phyloP scores from a whole-genome alignment of 2,329 filamentous ascomycete species.

The Zalaria obscura region DNA sequence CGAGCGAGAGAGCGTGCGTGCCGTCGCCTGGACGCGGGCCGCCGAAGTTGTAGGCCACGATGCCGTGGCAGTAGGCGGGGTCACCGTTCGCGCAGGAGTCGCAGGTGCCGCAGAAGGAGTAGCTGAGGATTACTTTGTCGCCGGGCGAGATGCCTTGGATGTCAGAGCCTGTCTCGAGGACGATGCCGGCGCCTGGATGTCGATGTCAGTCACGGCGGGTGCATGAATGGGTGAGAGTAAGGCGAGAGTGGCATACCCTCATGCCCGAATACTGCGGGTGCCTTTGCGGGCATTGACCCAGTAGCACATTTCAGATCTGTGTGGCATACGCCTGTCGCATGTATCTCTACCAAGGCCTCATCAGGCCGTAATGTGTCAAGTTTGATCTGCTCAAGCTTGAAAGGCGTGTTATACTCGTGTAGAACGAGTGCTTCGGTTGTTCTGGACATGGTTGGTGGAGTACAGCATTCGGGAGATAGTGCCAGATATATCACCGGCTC shows the following conservation, averaged over 20 bases:
- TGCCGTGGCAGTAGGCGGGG: conserved; percentile 32
- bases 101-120: conserved; percentile 28
- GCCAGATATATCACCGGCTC: too few relatives aligned
- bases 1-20: not conserved
- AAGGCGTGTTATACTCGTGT: not conserved
- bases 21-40: conserved; percentile 2
- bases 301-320: conserved; percentile 28
- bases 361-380: conserved; percentile 11
- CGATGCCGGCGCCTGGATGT: conserved; percentile 9
- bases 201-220: not conserved
- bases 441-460: not conserved
- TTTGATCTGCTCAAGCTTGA: not conserved
- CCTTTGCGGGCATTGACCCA: conserved; percentile 7
- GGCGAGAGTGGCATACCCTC: conserved; percentile 6
- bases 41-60: conserved; percentile 26
- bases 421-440: not conserved
- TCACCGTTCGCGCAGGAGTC: conserved; percentile 27
- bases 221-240: not conserved
- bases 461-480: too few relatives aligned
- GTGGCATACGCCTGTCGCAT: conserved; percentile 39
- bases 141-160: conserved; percentile 9
- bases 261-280: conserved; percentile 12
- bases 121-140: conserved; percentile 30
- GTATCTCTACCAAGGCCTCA: conserved; percentile 36
- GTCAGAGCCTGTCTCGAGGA: conserved; percentile 8